Percentiles rank a stretch among this genome's conserved stretches.
These are phyloP conservation scores for Podila verticillata DNA, from an alignment of 192 early-diverging fungal species.

Conservation along the genomic window DNA sequence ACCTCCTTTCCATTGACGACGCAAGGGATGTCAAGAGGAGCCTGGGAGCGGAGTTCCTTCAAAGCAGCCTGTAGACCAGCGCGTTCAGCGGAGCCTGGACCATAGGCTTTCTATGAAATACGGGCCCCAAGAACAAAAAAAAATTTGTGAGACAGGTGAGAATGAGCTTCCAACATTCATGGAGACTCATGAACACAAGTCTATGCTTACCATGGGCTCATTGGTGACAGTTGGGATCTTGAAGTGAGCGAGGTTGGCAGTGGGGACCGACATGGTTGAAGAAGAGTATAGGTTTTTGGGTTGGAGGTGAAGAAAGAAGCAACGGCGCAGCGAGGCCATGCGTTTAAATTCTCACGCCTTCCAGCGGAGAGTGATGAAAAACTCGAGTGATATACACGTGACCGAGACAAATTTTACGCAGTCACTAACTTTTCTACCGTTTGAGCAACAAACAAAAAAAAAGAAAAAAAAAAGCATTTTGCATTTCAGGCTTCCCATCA, in stretches of 20 bases:
- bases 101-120: constrained; percentile 68
- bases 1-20: constrained; percentile 90
- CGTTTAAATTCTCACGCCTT: too few species aligned
- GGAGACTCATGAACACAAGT: too few species aligned
- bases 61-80: constrained; percentile 79
- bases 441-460: background rate
- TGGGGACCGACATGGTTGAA: constrained; percentile 52
- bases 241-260: constrained; percentile 80
- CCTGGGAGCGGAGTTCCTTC: constrained; percentile 72
- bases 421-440: background rate
- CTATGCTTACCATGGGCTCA: constrained; percentile 79
- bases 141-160: background rate
- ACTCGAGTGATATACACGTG: too few species aligned
- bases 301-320: constrained; percentile 5
- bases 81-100: constrained; percentile 78
- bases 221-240: constrained; percentile 84
- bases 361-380: background rate
- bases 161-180: too few species aligned
- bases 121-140: constrained; percentile 1
- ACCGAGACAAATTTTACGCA: too few species aligned
- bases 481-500: background rate
- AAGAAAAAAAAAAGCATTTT: background rate
- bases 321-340: background rate
- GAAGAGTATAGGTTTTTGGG: background rate
- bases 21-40: constrained; percentile 80